Percentiles rank a stretch among this genome's conserved stretches.
These are phyloP conservation scores for Echinosophora koreensis DNA, from an alignment of 306 rosid species.

Conservation along the genomic window DNA sequence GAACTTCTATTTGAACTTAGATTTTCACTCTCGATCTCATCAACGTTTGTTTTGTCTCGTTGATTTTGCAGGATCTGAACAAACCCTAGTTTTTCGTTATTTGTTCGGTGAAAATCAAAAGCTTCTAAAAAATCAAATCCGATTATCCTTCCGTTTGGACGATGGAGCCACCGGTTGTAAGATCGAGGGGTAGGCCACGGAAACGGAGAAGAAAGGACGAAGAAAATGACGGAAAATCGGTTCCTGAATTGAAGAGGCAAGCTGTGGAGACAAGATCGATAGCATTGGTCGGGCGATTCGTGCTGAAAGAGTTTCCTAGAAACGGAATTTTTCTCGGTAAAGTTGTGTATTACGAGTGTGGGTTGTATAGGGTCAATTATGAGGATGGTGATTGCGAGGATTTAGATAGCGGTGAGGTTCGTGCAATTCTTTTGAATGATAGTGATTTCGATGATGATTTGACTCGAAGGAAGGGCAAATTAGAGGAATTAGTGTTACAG, in stretches of 20 bases:
- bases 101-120: background rate
- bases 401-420: constrained; percentile 82
- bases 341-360: constrained; percentile 69
- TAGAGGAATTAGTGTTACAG: constrained; percentile 57
- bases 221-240: constrained; percentile 53
- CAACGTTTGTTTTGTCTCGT: background rate
- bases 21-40: background rate
- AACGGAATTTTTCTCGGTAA: constrained; percentile 80
- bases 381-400: constrained; percentile 95
- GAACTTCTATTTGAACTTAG: constrained; percentile 21
- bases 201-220: constrained; percentile 70
- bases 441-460: constrained; percentile 53
- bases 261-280: constrained; percentile 53
- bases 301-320: constrained; percentile 70
- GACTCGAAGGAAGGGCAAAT: constrained; percentile 52
- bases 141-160: background rate
- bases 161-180: constrained; percentile 75
- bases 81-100: constrained; percentile 44
- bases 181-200: constrained; percentile 94
- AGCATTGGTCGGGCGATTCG: constrained; percentile 69
- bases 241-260: constrained; percentile 56
- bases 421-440: constrained; percentile 58
- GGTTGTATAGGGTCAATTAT: constrained; percentile 75
- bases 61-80: constrained; percentile 44
- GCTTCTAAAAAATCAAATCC: constrained; percentile 38